Percentiles rank a stretch among this genome's conserved stretches.
Conservation (phyloP, 2,329 filamentous ascomycete species). For the Alternaria postmessia region DNA sequence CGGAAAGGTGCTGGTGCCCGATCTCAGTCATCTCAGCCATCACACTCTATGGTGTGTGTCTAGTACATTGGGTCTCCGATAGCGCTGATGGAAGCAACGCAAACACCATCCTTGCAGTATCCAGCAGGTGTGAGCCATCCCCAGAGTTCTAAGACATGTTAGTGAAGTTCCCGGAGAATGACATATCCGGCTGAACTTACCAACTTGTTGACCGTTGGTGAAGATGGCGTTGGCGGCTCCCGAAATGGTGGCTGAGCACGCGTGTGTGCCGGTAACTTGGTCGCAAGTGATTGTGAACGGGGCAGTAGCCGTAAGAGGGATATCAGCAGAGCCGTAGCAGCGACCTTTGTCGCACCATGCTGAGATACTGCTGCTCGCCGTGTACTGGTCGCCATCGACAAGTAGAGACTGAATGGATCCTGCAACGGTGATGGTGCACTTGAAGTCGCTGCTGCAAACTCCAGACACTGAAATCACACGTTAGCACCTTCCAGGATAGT, state of each 20-base stretch:
- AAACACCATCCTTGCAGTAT: constrained; percentile 12
- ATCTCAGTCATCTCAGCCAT: constrained; percentile 1
- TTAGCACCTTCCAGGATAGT: neutral
- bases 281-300: constrained; percentile 14
- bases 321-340: constrained; percentile 8
- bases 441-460: neutral
- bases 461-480: constrained; percentile 1
- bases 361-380: neutral
- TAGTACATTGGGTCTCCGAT: constrained; percentile 15
- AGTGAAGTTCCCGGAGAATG: neutral
- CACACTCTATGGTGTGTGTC: neutral
- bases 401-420: constrained; percentile 14
- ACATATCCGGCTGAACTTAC: neutral
- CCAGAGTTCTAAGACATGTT: constrained; percentile 5
- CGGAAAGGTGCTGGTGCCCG: neutral
- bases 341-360: constrained; percentile 11
- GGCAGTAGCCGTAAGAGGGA: constrained; percentile 10
- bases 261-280: neutral
- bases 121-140: constrained; percentile 13
- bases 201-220: constrained; percentile 8
- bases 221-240: constrained; percentile 9
- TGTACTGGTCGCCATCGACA: constrained; percentile 13
- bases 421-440: constrained; percentile 9
- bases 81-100: constrained; percentile 8
- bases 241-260: constrained; percentile 11